Conservation (phyloP, 257 asterid species). For the Catharanthus roseus region DNA sequence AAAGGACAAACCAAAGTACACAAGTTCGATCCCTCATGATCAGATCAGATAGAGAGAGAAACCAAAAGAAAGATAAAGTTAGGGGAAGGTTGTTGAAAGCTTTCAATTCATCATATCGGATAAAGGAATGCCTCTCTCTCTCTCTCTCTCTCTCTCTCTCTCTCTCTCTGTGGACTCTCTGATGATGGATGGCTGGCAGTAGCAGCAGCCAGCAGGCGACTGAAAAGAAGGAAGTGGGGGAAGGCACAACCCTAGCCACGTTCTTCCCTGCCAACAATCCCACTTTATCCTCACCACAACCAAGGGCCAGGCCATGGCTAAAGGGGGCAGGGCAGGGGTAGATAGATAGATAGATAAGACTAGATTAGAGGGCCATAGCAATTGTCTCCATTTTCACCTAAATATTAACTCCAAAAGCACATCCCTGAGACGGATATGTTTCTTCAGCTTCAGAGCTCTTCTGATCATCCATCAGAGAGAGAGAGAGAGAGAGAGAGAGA, state of each 20-base stretch:
- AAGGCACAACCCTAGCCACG: constrained; percentile 19
- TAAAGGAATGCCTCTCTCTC: constrained; percentile 11
- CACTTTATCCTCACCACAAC: constrained; percentile 8
- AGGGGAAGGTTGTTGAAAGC: constrained; percentile 4
- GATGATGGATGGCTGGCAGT: too few relatives aligned
- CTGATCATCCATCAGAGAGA: background rate
- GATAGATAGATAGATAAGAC: too few relatives aligned
- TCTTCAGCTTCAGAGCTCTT: background rate
- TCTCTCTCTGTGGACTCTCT: background rate
- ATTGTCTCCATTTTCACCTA: constrained; percentile 9
- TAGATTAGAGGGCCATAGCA: too few relatives aligned
- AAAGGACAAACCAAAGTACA: constrained; percentile 25
- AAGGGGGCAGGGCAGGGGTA: too few relatives aligned
- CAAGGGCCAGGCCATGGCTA: background rate
- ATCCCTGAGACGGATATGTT: too few relatives aligned
- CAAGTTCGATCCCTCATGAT: too few relatives aligned
- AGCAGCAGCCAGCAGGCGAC: too few relatives aligned
- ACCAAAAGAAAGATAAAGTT: background rate
- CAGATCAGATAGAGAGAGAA: too few relatives aligned
- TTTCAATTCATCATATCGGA: constrained; percentile 10
- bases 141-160: background rate
- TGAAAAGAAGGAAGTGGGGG: constrained; percentile 9
- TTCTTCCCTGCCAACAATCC: constrained; percentile 1
- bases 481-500: background rate
- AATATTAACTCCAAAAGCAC: too few relatives aligned